These are phyloP conservation scores for Lyophyllum semitale DNA, from an alignment of 768 basidiomycete genomes.

Conservation along the genomic window DNA sequence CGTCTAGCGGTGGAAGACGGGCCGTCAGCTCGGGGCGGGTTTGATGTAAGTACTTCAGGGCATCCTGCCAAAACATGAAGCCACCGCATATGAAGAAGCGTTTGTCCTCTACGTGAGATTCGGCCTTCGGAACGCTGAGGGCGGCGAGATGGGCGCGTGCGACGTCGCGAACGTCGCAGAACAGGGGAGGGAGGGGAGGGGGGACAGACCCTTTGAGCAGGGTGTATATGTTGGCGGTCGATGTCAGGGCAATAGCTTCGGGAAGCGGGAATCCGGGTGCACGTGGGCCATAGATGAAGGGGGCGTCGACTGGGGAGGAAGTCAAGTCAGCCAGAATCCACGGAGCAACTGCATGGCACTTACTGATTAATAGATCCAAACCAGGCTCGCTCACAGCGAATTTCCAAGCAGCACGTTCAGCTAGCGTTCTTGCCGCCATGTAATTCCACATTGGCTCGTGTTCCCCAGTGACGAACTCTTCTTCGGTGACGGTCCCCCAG, in stretches of 20 bases:
- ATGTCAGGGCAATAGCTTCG: conserved; percentile 18
- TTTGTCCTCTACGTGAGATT: conserved; percentile 26
- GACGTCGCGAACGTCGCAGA: conserved; percentile 32
- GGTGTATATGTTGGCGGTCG: conserved; percentile 25
- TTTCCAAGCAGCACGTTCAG: conserved; percentile 39
- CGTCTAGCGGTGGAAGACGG: conserved; percentile 15
- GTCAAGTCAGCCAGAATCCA: background rate
- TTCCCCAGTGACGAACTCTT: conserved; percentile 25
- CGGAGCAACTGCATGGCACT: conserved; percentile 2
- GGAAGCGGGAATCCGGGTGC: conserved; percentile 21
- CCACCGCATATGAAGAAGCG: conserved; percentile 30
- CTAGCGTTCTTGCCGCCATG: conserved; percentile 33
- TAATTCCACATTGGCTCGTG: conserved; percentile 28
- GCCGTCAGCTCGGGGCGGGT: conserved; percentile 24
- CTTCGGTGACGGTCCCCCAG: conserved; percentile 31
- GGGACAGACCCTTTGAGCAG: conserved; percentile 26
- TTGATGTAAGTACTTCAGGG: conserved; percentile 23
- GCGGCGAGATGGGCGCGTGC: conserved; percentile 31
- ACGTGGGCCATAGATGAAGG: conserved; percentile 35
- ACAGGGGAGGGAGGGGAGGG: conserved; percentile 16
- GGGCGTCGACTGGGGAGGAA: conserved; percentile 28
- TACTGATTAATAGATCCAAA: conserved; percentile 34
- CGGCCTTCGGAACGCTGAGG: conserved; percentile 20
- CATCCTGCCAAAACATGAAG: conserved; percentile 18
- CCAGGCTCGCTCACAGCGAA: conserved; percentile 36